These are phyloP conservation scores for Exobasidium rhododendri DNA, from an alignment of 1,284 basidiomycete species.

Conservation along the genomic window DNA sequence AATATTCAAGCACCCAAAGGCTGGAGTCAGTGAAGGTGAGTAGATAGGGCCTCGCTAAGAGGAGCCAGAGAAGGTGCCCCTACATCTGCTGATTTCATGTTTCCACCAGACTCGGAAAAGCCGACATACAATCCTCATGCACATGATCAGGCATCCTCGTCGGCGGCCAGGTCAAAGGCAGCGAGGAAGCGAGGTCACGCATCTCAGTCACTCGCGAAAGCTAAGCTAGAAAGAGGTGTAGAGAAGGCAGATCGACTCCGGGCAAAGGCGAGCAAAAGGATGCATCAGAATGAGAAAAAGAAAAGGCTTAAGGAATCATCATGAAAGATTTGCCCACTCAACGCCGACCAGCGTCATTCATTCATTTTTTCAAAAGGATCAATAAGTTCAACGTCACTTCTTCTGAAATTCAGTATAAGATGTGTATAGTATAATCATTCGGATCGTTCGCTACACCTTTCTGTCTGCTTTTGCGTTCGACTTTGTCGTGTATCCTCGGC, in stretches of 20 bases:
- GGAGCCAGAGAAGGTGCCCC: too few species aligned
- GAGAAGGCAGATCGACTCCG: conserved; percentile 8
- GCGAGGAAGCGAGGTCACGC: neutral
- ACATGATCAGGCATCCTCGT: neutral
- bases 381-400: too few species aligned
- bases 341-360: neutral
- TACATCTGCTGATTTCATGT: too few species aligned
- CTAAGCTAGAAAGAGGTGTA: conserved; percentile 2
- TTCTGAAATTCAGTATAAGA: too few species aligned
- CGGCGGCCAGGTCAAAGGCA: neutral
- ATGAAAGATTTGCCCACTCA: neutral
- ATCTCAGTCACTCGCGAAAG: neutral
- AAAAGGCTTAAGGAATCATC: conserved; percentile 3
- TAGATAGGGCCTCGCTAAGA: too few species aligned
- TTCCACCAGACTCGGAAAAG: neutral
- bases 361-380: too few species aligned
- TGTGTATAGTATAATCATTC: too few species aligned
- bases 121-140: neutral
- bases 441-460: too few species aligned
- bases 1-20: neutral
- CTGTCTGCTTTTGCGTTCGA: neutral
- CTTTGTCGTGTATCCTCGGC: neutral
- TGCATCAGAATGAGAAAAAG: neutral
- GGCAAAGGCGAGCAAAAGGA: conserved; percentile 1
- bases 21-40: neutral